Evolutionary conservation across 1,139 yeast species (phyloP).

Genomic region (Scheffersomyces insectosa): DNA sequence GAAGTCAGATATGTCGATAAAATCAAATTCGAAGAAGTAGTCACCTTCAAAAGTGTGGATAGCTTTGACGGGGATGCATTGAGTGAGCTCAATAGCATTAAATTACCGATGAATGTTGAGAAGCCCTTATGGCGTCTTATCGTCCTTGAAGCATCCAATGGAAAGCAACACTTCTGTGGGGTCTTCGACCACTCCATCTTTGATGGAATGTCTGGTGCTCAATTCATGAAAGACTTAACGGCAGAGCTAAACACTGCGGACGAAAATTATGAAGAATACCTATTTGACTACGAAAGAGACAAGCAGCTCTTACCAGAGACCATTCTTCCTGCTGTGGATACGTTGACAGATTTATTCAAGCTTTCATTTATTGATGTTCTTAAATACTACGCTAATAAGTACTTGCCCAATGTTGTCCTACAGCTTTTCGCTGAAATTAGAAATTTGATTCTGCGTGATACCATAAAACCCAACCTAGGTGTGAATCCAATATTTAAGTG

Average conservation of each 20-base stretch:
- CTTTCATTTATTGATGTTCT: neutral
- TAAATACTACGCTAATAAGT: neutral
- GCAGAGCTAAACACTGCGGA: conserved; percentile 7
- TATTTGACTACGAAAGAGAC: conserved; percentile 2
- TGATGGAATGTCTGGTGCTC: conserved; percentile 15
- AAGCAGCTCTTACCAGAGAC: neutral
- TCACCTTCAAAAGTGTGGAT: neutral
- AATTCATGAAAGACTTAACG: conserved; percentile 13
- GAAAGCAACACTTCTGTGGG: conserved; percentile 9
- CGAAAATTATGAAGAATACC: neutral
- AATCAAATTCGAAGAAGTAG: neutral
- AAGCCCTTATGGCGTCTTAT: conserved; percentile 10
- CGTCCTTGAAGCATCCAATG: conserved; percentile 6
- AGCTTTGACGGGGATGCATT: conserved; percentile 2
- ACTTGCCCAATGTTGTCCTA: neutral
- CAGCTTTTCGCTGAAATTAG: neutral
- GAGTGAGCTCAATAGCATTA: conserved; percentile 1
- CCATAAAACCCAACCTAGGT: neutral
- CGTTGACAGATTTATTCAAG: neutral
- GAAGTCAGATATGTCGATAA: neutral
- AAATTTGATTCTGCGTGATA: neutral
- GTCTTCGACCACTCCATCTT: conserved; percentile 13
- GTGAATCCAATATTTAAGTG: conserved; percentile 4
- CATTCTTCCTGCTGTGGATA: neutral
- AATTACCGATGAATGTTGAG: conserved; percentile 4